Evolutionary conservation across 176 grass and related monocot genomes (phyloP), one percentile per base, ranked within the genome.

Genomic region (Oryza meridionalis): DNA sequence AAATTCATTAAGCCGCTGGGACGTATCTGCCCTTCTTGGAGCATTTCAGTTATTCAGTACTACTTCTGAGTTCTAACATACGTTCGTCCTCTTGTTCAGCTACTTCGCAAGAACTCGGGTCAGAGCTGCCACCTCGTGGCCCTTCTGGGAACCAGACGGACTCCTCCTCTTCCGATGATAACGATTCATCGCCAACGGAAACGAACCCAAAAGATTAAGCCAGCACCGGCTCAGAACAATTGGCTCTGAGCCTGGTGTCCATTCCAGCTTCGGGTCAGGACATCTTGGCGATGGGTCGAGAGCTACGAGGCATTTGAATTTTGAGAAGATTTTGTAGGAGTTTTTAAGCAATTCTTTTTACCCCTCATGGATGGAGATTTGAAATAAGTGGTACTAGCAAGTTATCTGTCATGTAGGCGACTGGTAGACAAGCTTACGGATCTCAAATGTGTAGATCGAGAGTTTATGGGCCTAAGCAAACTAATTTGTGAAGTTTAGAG

Each of bases 91-190:
- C 19, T 62, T 77, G 43, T 67, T 75, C 81, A 91, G 89, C 12
- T 84, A 84, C 40, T 84, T 62, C 55, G 32, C 77, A 84, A 77
- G 89, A 91, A 53, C 80, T 67, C 19, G 85, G 14, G 45, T 24
- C 67, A 16, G 88, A 90, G 9, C 42, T 90, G 40, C 84, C 88
- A 38, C 88, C 88, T 1, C 88, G 68, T 73, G 88, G 68, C 14
- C 84, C 84, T 64, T 35, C 87, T 78, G 88, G 84, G 38, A 66
- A 86, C 47, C 75, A 79, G 68, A 40, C 47, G 1, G 84, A 78
- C 29, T 78, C 72, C 6, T 86, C 81, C 3, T 79, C 77, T 79
- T 79, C 77, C 32, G 77, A 79, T 44, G 67, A 43, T 6, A 24
- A 72, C 0, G 79, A 79, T 68, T 77, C 79, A 26, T 63, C 69